A percentile compares a stretch with the other conserved stretches of the same genome.
phyloP scores from a whole-genome alignment of 371 early-diverging fungal genomes.

The Sporodiniella umbellata region DNA sequence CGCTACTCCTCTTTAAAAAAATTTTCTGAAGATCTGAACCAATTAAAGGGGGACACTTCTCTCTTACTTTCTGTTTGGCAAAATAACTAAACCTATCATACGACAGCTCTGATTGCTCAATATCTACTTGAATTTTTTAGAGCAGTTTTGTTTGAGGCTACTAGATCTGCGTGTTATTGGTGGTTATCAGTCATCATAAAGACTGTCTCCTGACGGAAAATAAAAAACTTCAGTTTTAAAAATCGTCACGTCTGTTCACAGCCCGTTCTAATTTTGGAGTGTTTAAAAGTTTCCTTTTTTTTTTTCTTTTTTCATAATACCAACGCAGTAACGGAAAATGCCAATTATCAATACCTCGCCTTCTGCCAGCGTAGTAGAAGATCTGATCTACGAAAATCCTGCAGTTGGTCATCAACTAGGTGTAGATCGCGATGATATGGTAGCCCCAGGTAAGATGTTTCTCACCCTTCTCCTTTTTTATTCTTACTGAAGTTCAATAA shows the following conservation, averaged over 20 bases:
- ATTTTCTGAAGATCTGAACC: neutral
- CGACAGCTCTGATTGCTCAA: no score
- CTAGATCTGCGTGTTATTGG: no score
- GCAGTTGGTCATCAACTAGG: slow-evolving; percentile 46
- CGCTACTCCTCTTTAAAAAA: neutral
- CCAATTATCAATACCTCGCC: neutral
- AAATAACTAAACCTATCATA: neutral
- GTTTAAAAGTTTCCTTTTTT: neutral
- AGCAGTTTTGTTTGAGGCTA: no score
- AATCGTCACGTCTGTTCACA: no score
- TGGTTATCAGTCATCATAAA: no score
- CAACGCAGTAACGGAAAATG: neutral
- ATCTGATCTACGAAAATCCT: slow-evolving; percentile 35
- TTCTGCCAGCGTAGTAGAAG: neutral
- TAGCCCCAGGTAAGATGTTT: slow-evolving; percentile 38
- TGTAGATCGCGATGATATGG: slow-evolving; percentile 49
- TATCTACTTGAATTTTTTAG: no score
- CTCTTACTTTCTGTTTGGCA: neutral
- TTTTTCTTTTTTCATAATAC: neutral
- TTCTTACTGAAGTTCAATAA: neutral
- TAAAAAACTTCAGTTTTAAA: no score
- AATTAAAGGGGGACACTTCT: neutral
- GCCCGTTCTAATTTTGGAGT: no score
- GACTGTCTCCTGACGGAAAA: no score
- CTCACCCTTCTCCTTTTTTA: neutral